These are phyloP conservation scores for Ceratopteris richardii DNA, from an alignment of 75 land plant genomes.

Conservation along the genomic window DNA sequence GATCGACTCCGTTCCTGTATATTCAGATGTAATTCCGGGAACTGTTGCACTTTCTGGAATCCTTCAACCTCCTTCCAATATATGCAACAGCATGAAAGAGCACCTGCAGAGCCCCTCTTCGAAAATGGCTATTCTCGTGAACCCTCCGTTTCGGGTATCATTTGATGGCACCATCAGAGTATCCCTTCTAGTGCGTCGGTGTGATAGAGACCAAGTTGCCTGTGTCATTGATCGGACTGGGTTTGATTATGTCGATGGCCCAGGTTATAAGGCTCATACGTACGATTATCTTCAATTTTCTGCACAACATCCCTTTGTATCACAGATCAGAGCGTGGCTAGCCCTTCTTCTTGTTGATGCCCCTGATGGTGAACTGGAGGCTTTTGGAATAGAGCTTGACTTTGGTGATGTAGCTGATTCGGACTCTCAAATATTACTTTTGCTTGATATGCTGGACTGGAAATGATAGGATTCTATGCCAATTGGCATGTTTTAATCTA, in stretches of 20 bases:
- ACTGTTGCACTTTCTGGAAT: conserved; percentile 39
- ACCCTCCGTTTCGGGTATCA: conserved; percentile 43
- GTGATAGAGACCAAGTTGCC: conserved; percentile 63
- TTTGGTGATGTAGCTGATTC: conserved; percentile 73
- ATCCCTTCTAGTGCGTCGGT: conserved; percentile 62
- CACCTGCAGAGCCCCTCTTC: conserved; percentile 53
- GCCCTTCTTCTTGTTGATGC: conserved; percentile 62
- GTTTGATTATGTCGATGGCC: conserved; percentile 83
- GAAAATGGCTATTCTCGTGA: conserved; percentile 69
- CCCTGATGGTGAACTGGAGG: conserved; percentile 41
- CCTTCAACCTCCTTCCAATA: conserved; percentile 51
- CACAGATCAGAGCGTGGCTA: conserved; percentile 82
- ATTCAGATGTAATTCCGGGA: conserved; percentile 67
- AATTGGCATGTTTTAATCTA: too few species aligned
- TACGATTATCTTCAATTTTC: conserved; percentile 78
- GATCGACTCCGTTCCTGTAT: conserved; percentile 49
- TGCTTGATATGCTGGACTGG: conserved; percentile 91
- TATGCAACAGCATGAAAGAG: conserved; percentile 42
- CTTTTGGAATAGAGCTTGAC: conserved; percentile 84
- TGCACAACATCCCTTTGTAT: conserved; percentile 61
- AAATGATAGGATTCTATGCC: too few species aligned
- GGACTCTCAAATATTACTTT: conserved; percentile 67
- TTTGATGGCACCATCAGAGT: conserved; percentile 37
- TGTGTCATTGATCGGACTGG: conserved; percentile 53
- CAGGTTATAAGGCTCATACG: conserved; percentile 57